Evolutionary conservation across 2,329 filamentous ascomycete genomes (phyloP).

Genomic region (Raffaelea ambrosiae): DNA sequence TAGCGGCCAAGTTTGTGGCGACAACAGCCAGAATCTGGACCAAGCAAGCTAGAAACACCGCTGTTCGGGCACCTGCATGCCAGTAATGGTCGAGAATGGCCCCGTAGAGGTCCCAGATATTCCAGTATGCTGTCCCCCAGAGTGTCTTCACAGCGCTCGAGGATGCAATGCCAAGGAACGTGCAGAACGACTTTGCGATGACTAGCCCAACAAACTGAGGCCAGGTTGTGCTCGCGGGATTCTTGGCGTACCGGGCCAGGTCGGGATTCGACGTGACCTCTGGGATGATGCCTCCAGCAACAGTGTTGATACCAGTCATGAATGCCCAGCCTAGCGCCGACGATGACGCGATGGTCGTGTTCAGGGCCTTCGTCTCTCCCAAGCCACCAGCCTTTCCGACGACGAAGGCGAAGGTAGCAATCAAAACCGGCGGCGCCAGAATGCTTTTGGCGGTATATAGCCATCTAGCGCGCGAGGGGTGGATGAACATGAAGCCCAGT

Average conservation of each 20-base stretch:
- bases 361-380: slow-evolving; percentile 27
- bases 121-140: slow-evolving; percentile 24
- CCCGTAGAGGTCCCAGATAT: slow-evolving; percentile 15
- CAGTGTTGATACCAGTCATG: slow-evolving; percentile 16
- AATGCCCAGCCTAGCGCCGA: slow-evolving; percentile 19
- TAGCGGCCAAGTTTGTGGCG: slow-evolving; percentile 17
- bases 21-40: slow-evolving; percentile 14
- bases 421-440: slow-evolving; percentile 10
- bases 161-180: slow-evolving; percentile 30
- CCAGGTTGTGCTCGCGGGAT: slow-evolving; percentile 23
- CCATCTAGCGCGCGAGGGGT: slow-evolving; percentile 14
- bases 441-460: slow-evolving; percentile 6
- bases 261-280: slow-evolving; percentile 9
- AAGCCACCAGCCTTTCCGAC: slow-evolving; percentile 27
- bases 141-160: slow-evolving; percentile 32
- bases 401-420: slow-evolving; percentile 16
- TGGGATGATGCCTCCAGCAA: slow-evolving; percentile 18
- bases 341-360: slow-evolving; percentile 22
- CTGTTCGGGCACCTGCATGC: slow-evolving; percentile 10
- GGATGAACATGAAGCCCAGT: slow-evolving; percentile 20
- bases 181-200: slow-evolving; percentile 32
- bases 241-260: slow-evolving; percentile 3
- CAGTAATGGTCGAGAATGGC: slow-evolving; percentile 15
- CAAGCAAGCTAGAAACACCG: slow-evolving; percentile 14
- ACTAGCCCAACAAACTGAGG: slow-evolving; percentile 28